Evolutionary conservation across 805 yeast species (phyloP).

Genomic region (Kurtzmaniella fragi): DNA sequence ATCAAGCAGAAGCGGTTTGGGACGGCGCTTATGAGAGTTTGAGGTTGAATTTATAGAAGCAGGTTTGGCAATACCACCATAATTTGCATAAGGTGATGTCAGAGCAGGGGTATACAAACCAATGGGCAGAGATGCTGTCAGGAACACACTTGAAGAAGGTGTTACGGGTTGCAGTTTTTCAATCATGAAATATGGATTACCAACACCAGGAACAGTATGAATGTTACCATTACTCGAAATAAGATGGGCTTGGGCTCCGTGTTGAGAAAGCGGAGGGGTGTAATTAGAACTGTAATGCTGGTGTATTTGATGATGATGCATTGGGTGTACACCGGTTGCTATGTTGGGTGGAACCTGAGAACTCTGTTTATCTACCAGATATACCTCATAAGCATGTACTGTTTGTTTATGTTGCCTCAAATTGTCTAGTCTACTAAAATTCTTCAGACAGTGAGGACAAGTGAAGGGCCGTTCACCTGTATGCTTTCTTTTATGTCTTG

Average conservation of each 20-base stretch:
- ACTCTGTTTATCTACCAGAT: slow-evolving; percentile 5
- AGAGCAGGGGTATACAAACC: background rate
- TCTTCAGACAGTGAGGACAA: slow-evolving; percentile 75
- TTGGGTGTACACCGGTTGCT: slow-evolving; percentile 1
- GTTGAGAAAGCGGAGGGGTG: background rate
- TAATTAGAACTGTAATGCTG: background rate
- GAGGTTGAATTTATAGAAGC: slow-evolving; percentile 3
- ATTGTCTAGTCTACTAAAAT: slow-evolving; percentile 81
- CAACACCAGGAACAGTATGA: too few species aligned
- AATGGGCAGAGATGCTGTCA: background rate
- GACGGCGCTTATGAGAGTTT: slow-evolving; percentile 5
- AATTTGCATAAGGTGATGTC: too few species aligned
- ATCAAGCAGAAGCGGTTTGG: background rate
- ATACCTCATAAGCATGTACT: slow-evolving; percentile 40
- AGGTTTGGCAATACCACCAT: background rate
- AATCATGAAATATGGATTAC: too few species aligned
- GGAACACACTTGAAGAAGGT: background rate
- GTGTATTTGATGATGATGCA: slow-evolving; percentile 2
- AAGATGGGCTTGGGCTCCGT: slow-evolving; percentile 1
- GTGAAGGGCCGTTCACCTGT: slow-evolving; percentile 93
- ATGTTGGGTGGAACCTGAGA: background rate
- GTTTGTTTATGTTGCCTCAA: slow-evolving; percentile 89
- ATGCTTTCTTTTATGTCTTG: slow-evolving; percentile 87
- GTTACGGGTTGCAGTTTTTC: background rate
- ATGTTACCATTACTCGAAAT: slow-evolving; percentile 5